Conservation (phyloP, 495 filamentous ascomycete genomes). For the Evansstolkia leycettana region DNA sequence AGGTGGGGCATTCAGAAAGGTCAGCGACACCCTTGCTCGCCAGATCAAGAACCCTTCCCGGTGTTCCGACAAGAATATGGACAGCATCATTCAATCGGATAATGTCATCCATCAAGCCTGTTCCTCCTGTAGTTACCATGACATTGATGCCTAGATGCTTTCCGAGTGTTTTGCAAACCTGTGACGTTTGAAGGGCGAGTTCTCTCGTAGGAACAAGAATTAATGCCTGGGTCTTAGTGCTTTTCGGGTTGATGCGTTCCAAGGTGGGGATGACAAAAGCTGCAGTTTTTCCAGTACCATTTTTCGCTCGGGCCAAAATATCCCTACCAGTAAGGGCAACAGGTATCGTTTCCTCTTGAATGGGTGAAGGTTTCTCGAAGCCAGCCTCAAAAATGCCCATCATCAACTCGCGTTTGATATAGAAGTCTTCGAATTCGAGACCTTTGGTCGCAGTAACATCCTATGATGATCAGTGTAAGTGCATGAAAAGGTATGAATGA, state of each 20-base stretch:
- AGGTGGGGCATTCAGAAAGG: conserved; percentile 90
- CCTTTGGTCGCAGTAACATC: conserved; percentile 98
- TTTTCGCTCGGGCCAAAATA: conserved; percentile 93
- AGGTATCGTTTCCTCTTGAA: conserved; percentile 97
- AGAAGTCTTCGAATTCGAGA: conserved; percentile 93
- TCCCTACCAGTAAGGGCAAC: conserved; percentile 91
- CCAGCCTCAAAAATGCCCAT: conserved; percentile 99
- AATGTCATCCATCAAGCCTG: conserved; percentile 90
- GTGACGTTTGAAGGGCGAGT: conserved; percentile 95
- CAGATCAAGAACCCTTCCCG: conserved; percentile 87
- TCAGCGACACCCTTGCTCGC: conserved; percentile 92
- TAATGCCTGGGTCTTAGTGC: conserved; percentile 85
- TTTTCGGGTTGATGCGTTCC: conserved; percentile 90
- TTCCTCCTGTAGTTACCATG: conserved; percentile 97
- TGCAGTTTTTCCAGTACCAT: conserved; percentile 96
- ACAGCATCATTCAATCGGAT: conserved; percentile 87
- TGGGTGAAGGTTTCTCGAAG: conserved; percentile 96
- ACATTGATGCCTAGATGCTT: conserved; percentile 96
- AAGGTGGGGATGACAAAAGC: conserved; percentile 95
- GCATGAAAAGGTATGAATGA: neutral
- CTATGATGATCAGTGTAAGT: conserved; percentile 32
- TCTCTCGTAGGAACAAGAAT: conserved; percentile 96
- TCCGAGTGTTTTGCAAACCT: conserved; percentile 95
- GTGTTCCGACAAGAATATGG: conserved; percentile 96
- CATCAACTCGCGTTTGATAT: conserved; percentile 83